Evolutionary conservation across 371 early-diverging fungal genomes (phyloP).

Genomic region (Mortierella sp.): DNA sequence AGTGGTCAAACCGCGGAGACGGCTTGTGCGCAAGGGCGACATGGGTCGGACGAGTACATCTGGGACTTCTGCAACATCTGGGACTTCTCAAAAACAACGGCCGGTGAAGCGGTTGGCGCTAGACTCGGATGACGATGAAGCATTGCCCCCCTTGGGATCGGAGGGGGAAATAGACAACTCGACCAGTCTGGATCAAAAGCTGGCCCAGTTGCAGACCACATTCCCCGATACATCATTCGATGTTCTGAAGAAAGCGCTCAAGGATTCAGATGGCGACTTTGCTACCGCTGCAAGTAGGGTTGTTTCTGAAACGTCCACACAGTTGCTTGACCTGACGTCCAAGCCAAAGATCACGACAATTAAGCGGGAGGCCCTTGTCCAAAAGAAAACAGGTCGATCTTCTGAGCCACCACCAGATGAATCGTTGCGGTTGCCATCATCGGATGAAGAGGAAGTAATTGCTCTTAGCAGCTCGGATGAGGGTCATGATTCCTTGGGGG

Average conservation of each 20-base stretch:
- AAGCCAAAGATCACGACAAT: not conserved
- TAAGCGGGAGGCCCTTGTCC: not conserved
- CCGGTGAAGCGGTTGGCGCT: constrained; percentile 24
- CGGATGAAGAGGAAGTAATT: not conserved
- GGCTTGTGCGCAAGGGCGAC: constrained; percentile 24
- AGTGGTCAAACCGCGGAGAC: constrained; percentile 27
- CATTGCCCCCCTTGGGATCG: constrained; percentile 8
- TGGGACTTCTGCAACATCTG: too few relatives aligned
- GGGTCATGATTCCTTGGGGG: constrained; percentile 16
- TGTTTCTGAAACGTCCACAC: not conserved
- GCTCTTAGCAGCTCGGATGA: constrained; percentile 20
- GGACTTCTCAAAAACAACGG: constrained; percentile 32
- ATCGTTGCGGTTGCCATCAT: not conserved
- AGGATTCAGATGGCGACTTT: constrained; percentile 21
- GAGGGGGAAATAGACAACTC: constrained; percentile 22
- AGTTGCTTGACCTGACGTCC: constrained; percentile 9
- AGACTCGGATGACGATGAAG: constrained; percentile 33
- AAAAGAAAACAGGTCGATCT: not conserved
- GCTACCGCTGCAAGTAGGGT: constrained; percentile 20
- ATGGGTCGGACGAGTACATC: not conserved
- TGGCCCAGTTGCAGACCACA: constrained; percentile 31
- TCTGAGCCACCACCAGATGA: constrained; percentile 3
- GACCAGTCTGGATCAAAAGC: constrained; percentile 16
- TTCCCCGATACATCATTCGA: constrained; percentile 20
- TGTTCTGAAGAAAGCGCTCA: constrained; percentile 12